These are phyloP conservation scores for Penicillium paxilli DNA, from an alignment of 495 filamentous ascomycete species.

Conservation along the genomic window DNA sequence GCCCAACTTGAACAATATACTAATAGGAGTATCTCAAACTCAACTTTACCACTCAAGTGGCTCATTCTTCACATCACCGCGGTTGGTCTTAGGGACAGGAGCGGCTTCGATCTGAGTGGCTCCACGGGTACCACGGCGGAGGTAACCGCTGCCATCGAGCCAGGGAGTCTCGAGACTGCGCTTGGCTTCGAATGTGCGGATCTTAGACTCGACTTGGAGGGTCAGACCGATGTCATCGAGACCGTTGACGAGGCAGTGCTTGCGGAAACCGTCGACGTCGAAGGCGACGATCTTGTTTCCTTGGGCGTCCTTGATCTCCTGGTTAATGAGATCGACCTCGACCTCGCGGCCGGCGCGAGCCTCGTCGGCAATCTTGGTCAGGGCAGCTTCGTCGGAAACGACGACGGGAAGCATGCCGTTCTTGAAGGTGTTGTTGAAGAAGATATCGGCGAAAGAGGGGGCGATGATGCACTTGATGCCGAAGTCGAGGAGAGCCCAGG, in stretches of 20 bases:
- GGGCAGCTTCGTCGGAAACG: conserved; percentile 64
- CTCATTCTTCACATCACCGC: conserved; percentile 80
- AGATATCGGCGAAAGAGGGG: conserved; percentile 92
- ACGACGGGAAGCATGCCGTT: conserved; percentile 95
- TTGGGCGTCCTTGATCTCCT: conserved; percentile 72
- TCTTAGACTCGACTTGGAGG: conserved; percentile 88
- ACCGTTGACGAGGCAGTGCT: conserved; percentile 92
- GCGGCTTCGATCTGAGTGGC: conserved; percentile 77
- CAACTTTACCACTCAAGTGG: conserved; percentile 83
- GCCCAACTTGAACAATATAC: too few relatives aligned
- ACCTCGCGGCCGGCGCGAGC: conserved; percentile 81
- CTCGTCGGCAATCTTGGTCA: conserved; percentile 74
- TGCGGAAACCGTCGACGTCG: conserved; percentile 87
- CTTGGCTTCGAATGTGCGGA: conserved; percentile 76
- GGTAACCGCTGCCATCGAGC: conserved; percentile 86
- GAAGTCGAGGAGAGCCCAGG: conserved; percentile 96
- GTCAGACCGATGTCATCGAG: conserved; percentile 96
- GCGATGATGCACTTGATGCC: conserved; percentile 94
- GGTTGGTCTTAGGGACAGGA: conserved; percentile 86
- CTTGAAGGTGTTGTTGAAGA: conserved; percentile 99
- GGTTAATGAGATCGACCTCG: conserved; percentile 87
- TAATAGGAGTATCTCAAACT: conserved; percentile 3
- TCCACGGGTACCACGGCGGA: conserved; percentile 64
- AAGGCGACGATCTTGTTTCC: conserved; percentile 75
- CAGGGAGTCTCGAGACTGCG: conserved; percentile 80